Evolutionary conservation across 2,329 filamentous ascomycete species (phyloP).

Genomic region (Zymoseptoria pseudotritici): DNA sequence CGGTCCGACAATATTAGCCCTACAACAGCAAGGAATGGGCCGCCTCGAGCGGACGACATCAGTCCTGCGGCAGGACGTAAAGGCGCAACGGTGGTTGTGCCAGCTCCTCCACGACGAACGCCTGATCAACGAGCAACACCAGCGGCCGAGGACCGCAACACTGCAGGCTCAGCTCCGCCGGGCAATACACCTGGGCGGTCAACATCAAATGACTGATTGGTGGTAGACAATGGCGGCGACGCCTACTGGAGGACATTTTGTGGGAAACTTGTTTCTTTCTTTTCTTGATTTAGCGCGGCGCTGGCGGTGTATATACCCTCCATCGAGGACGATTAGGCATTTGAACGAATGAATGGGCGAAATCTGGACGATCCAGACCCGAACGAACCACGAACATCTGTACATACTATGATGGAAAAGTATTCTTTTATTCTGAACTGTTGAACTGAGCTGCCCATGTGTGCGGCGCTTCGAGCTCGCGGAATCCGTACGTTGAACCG

Average conservation of each 20-base stretch:
- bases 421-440: not conserved
- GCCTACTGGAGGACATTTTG: not conserved
- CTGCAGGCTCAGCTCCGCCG: not conserved
- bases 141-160: not conserved
- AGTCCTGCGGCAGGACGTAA: constrained; percentile 17
- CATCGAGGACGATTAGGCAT: not conserved
- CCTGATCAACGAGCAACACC: not conserved
- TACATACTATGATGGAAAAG: not conserved
- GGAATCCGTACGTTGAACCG: not conserved
- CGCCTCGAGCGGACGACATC: constrained; percentile 26
- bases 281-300: constrained; percentile 6
- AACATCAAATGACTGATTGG: not conserved
- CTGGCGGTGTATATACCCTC: constrained; percentile 4
- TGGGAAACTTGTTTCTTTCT: not conserved
- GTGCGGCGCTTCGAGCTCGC: not conserved
- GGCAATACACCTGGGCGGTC: not conserved
- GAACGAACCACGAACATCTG: not conserved
- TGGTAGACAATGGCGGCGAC: not conserved
- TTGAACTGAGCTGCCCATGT: not conserved
- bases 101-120: constrained; percentile 18
- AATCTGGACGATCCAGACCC: not conserved
- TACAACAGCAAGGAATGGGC: constrained; percentile 7
- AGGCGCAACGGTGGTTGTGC: constrained; percentile 18
- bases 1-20: not conserved
- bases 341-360: not conserved